phyloP scores from a whole-genome alignment of 208 protist species.

The Crithidia acanthocephali region DNA sequence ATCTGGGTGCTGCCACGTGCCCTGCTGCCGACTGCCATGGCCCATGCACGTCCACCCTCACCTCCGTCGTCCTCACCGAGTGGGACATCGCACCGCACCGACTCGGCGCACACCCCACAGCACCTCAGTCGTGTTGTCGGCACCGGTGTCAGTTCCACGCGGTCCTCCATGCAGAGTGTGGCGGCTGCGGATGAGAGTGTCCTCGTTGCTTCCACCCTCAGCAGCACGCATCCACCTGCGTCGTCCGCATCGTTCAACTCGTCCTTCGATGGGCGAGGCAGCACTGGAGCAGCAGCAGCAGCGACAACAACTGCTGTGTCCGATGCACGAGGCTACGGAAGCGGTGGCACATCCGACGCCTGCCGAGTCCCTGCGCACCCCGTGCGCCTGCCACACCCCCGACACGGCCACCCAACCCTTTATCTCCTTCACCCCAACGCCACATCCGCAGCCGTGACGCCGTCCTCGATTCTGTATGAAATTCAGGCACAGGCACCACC shows the following conservation, averaged over 20 bases:
- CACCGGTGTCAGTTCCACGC: background rate
- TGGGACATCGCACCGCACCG: too few relatives aligned
- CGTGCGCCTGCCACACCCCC: conserved; percentile 68
- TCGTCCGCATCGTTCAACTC: background rate
- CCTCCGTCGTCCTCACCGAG: background rate
- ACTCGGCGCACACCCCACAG: too few relatives aligned
- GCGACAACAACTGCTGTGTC: too few relatives aligned
- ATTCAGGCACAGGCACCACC: conserved; percentile 24
- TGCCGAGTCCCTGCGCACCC: background rate
- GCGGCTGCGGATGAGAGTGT: background rate
- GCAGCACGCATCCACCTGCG: background rate
- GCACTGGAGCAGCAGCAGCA: background rate
- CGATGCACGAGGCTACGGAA: background rate
- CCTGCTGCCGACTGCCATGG: background rate
- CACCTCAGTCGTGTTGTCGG: background rate
- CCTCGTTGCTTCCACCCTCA: background rate
- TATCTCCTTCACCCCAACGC: conserved; percentile 23
- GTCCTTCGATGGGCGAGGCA: background rate
- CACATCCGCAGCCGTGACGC: background rate
- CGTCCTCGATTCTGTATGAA: conserved; percentile 14
- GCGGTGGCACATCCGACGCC: background rate
- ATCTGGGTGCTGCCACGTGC: conserved; percentile 28
- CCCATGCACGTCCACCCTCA: background rate
- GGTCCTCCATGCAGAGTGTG: conserved; percentile 22
- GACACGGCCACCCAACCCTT: conserved; percentile 56